Evolutionary conservation across 116 monocot species (phyloP).

Genomic region (Zostera marina): DNA sequence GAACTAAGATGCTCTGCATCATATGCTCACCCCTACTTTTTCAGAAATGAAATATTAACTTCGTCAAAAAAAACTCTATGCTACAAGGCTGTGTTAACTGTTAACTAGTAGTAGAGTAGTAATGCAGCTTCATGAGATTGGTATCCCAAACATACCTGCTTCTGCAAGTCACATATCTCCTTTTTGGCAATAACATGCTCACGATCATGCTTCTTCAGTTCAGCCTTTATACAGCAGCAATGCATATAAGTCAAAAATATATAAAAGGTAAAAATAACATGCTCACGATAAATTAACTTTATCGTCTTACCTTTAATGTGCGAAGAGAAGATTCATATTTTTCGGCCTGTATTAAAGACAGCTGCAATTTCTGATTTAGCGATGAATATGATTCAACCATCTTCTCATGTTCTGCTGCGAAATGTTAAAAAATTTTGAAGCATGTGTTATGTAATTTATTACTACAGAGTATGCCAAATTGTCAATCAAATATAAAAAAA

Average conservation of each 20-base stretch:
- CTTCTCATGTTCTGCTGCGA: constrained; percentile 72
- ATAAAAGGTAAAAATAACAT: no score
- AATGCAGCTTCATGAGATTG: no score
- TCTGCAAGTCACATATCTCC: constrained; percentile 76
- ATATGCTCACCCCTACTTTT: no score
- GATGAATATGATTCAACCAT: constrained; percentile 65
- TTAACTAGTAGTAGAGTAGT: no score
- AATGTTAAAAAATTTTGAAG: neutral
- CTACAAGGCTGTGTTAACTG: no score
- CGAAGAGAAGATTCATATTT: constrained; percentile 40
- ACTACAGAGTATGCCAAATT: no score
- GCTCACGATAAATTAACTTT: no score
- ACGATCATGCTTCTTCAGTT: constrained; percentile 61
- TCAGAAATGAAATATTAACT: no score
- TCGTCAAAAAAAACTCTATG: no score
- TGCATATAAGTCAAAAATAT: no score
- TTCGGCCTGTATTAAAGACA: constrained; percentile 52
- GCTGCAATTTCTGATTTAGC: constrained; percentile 75
- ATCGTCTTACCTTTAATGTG: constrained; percentile 39
- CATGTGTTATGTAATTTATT: no score
- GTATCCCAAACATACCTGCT: constrained; percentile 33
- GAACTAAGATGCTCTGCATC: no score
- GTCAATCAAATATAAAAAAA: neutral
- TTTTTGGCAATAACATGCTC: constrained; percentile 45
- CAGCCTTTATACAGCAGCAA: constrained; percentile 21